Evolutionary conservation across 768 basidiomycete species (phyloP), one percentile per base, ranked within the genome.

Genomic region (Boletus barrowsii): DNA sequence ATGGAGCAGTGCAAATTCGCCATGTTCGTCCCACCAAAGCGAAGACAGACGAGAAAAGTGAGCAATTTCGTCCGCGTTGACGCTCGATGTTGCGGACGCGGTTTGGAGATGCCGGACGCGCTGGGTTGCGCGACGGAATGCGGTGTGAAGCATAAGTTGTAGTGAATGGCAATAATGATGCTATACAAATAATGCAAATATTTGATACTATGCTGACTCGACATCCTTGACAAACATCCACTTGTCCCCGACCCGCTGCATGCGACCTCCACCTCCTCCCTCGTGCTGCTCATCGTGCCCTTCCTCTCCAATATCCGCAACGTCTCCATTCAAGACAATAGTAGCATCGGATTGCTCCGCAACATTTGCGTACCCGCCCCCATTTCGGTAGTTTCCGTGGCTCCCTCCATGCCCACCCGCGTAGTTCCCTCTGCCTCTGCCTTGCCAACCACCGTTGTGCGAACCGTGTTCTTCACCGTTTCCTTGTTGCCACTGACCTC

Each of bases 1-100:
- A 67, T 98, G 97, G 33, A 99, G 73, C 36, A 93, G 74, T 4
- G 75, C 78, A 67, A 96, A 95, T 69, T 98, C 95, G 61, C 96
- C 95, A 18, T 78, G 81, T 66, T 96, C 92, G 70, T 95, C 86
- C 94, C 95, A 98, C 95, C 95, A 98, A 64, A 85, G 78, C n/a
- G 88, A 84, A 2, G 93, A 91, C 5, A 97, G 83, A 26, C 80
- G 78, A 3, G 94, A 92, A 69, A 98, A 97, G 69, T 92, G 90
- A 0, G 88, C 84, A 37, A 97, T 88, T 71, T 98, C 95, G 49
- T 77, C 79, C 0, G 78, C 67, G 67, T 96, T 94, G 62, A 93
- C 79, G 37, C 56, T 69, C 8, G 69, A 54, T 18, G 54, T 33
- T 4, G 51, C 13, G 33, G 58, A 62, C 9, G 55, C 62, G 0